Base-by-base conservation (phyloP, 177 flowering plant genomes). In the Telopea speciosissima region DNA sequence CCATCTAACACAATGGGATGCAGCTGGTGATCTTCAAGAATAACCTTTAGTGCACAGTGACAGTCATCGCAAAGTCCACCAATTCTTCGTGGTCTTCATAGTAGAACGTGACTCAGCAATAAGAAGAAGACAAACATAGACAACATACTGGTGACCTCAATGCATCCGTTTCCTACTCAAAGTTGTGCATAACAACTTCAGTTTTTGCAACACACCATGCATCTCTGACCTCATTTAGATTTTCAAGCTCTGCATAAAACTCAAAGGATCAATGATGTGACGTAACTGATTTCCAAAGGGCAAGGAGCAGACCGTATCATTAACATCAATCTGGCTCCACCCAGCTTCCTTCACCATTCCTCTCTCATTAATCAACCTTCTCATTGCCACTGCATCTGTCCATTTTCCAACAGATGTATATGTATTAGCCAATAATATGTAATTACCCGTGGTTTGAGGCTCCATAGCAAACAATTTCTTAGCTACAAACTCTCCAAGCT, bases 261-360 rank as follows among this genome's bases (percentile, higher is more conserved):
- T 77, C 76, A 69, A 70, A 16, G 1, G 72, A 72, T 44, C 60
- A 66, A 68, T 28, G 25, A 33, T n/a, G 4, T 28, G 31, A 28
- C 73, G 83, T 19, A 70, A 76, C 42, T 60, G 66, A 64, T 70
- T 79, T 63, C 75, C 79, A 19, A 69, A 63, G 54, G 54, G 45
- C 56, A 79, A 73, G 54, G 76, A 70, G 67, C 73, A 73, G n/a
- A 67, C 22, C 11, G 36, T n/a, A 22, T 63, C 74, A 70, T 74
- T 44, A 21, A 76, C 70, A 66, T 79, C 80, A 68, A 82, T 49
- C 75, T 70, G 79, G 72, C 85, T 82, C 78, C 79, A 77, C 42
- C 82, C 85, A 45, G 79, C 72, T 74, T 74, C 84, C 74, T 84
- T 81, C 24, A 79, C 73, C 75, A 82, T 56, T 67, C 77, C 78